Percentiles rank a stretch among this genome's conserved stretches.
Evolutionary conservation across 2,329 filamentous ascomycete species (phyloP).

Genomic region (Gaeumannomyces sp.): DNA sequence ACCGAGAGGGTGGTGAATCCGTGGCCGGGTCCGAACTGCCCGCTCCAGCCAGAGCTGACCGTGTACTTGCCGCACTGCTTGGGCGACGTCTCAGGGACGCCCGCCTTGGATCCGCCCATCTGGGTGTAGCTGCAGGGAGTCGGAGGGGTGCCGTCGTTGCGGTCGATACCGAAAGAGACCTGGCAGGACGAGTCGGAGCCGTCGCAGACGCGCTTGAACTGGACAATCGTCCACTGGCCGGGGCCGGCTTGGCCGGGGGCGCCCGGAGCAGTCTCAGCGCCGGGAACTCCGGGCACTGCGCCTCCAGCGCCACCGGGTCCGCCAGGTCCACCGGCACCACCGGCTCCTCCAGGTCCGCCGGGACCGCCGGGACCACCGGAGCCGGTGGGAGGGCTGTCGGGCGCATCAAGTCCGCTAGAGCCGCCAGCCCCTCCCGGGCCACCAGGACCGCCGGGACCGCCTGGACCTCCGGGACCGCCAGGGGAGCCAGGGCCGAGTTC

Average conservation of each 20-base stretch:
- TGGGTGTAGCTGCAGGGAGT: slow-evolving; percentile 35
- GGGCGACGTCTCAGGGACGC: slow-evolving; percentile 26
- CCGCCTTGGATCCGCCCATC: slow-evolving; percentile 25
- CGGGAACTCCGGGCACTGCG: background rate
- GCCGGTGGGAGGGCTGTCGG: too few relatives aligned
- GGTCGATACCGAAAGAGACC: slow-evolving; percentile 39
- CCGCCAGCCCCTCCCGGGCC: too few relatives aligned
- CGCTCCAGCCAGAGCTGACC: slow-evolving; percentile 48
- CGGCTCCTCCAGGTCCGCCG: background rate
- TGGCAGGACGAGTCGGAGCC: slow-evolving; percentile 31
- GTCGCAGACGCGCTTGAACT: slow-evolving; percentile 34
- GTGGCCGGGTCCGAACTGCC: slow-evolving; percentile 43
- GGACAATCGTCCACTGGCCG: slow-evolving; percentile 37
- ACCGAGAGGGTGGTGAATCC: slow-evolving; percentile 52
- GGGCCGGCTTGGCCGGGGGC: slow-evolving; percentile 11
- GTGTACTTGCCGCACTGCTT: slow-evolving; percentile 42
- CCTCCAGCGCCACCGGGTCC: slow-evolving; percentile 13
- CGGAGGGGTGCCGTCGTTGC: slow-evolving; percentile 18
- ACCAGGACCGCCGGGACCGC: too few relatives aligned
- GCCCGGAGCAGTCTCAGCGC: background rate
- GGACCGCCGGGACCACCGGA: too few relatives aligned
- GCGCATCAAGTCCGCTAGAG: too few relatives aligned
- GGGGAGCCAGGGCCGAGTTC: too few relatives aligned
- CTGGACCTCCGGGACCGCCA: too few relatives aligned
- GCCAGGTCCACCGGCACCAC: background rate